These are phyloP conservation scores for Polygonum aviculare DNA, from an alignment of 148 eudicot genomes.

Conservation along the genomic window DNA sequence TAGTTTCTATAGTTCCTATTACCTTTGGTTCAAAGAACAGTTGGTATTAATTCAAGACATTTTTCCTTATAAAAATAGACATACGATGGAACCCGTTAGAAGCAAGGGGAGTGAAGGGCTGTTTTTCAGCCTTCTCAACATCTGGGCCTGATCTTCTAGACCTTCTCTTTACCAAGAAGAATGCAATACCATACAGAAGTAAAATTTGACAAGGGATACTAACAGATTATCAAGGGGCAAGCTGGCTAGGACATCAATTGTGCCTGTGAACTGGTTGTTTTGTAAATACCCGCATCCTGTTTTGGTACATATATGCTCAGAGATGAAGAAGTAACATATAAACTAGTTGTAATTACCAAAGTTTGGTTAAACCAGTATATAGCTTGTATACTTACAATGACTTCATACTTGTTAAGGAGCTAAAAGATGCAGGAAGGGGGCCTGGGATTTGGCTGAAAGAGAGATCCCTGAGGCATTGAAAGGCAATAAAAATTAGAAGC, in stretches of 20 bases:
- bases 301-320: neutral
- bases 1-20: neutral
- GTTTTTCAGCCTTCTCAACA: constrained; percentile 61
- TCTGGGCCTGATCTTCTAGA: constrained; percentile 51
- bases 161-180: constrained; percentile 70
- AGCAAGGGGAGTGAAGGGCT: constrained; percentile 48
- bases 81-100: constrained; percentile 47
- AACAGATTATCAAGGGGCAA: constrained; percentile 77
- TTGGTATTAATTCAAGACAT: too few relatives aligned
- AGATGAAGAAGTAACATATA: neutral
- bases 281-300: constrained; percentile 58
- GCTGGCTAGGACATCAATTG: constrained; percentile 73
- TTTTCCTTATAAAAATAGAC: neutral
- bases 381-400: constrained; percentile 47
- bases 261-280: constrained; percentile 92
- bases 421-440: constrained; percentile 58
- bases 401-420: constrained; percentile 51
- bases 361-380: neutral
- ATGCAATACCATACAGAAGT: constrained; percentile 16
- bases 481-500: too few relatives aligned
- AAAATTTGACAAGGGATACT: constrained; percentile 20
- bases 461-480: constrained; percentile 50
- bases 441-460: constrained; percentile 63
- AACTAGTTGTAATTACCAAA: neutral
- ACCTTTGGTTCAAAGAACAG: too few relatives aligned